Evolutionary conservation across 352 stramenopile species (phyloP).

Genomic region (Phytophthora constricta): DNA sequence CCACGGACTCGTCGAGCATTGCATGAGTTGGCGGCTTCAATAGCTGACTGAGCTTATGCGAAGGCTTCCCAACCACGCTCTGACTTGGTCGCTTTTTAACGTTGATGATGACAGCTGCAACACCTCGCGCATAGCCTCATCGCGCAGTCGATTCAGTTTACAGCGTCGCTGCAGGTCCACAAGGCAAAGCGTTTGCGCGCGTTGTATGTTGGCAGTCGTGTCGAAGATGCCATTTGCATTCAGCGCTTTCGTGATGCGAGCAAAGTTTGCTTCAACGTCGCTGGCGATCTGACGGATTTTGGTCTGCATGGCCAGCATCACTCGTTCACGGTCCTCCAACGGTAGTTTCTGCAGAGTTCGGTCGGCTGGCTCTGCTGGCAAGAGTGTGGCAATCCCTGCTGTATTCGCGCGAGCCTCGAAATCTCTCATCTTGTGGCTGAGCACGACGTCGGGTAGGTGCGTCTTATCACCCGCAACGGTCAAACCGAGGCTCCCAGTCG

Average conservation of each 20-base stretch:
- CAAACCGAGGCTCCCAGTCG: neutral
- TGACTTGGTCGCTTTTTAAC: constrained; percentile 2
- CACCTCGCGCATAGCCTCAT: constrained; percentile 68
- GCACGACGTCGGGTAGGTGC: constrained; percentile 71
- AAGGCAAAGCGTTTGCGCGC: constrained; percentile 70
- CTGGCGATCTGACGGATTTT: constrained; percentile 71
- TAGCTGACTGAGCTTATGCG: constrained; percentile 28
- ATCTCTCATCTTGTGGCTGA: constrained; percentile 82
- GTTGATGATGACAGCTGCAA: constrained; percentile 24
- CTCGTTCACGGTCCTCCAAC: constrained; percentile 73
- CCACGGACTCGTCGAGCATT: neutral
- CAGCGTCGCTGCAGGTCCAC: constrained; percentile 73
- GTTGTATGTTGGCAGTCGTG: constrained; percentile 57
- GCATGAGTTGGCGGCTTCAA: constrained; percentile 11
- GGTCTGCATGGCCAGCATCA: constrained; percentile 75
- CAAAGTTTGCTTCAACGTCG: constrained; percentile 64
- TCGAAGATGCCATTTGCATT: constrained; percentile 78
- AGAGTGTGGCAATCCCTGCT: constrained; percentile 38
- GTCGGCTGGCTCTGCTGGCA: constrained; percentile 61
- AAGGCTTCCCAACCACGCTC: constrained; percentile 1
- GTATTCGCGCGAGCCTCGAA: constrained; percentile 75
- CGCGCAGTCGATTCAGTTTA: constrained; percentile 65
- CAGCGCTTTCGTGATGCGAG: constrained; percentile 53
- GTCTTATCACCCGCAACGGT: constrained; percentile 35
- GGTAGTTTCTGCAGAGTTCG: constrained; percentile 57